phyloP scores from a whole-genome alignment of 768 basidiomycete genomes.

The Phanerochaete carnosa region DNA sequence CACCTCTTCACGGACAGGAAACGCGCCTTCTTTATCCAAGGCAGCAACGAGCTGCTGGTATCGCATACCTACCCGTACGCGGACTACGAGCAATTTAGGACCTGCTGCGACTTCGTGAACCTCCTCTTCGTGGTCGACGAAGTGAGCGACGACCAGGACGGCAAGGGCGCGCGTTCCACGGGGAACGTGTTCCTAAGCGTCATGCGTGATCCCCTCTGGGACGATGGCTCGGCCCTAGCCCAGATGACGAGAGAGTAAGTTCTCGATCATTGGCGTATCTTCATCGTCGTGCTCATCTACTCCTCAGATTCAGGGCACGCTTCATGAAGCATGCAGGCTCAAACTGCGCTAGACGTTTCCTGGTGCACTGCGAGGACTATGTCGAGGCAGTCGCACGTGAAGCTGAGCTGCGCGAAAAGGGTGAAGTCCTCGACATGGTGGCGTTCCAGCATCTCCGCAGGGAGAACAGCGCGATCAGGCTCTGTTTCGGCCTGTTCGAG shows the following conservation, averaged over 20 bases:
- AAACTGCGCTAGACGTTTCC: conserved; percentile 47
- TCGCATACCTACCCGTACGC: conserved; percentile 64
- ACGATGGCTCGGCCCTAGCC: conserved; percentile 55
- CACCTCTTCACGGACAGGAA: conserved; percentile 59
- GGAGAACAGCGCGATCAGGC: conserved; percentile 67
- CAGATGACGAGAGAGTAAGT: conserved; percentile 61
- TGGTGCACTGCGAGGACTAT: conserved; percentile 52
- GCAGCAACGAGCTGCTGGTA: conserved; percentile 60
- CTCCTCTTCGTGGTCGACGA: conserved; percentile 63
- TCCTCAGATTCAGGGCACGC: conserved; percentile 55
- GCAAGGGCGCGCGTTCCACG: conserved; percentile 51
- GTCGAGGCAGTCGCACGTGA: conserved; percentile 56
- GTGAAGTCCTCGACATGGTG: conserved; percentile 51
- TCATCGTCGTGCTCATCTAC: not conserved
- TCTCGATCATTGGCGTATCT: not conserved
- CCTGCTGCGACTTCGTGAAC: conserved; percentile 58
- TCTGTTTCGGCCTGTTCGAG: conserved; percentile 66
- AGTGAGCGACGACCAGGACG: conserved; percentile 65
- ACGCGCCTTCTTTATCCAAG: conserved; percentile 60
- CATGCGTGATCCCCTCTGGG: conserved; percentile 52
- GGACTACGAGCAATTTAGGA: conserved; percentile 56
- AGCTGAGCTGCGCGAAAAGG: conserved; percentile 60
- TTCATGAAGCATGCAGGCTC: conserved; percentile 44
- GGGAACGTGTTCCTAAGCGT: conserved; percentile 54
- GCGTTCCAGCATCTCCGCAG: conserved; percentile 58